Conservation (phyloP, 139 green algal species). For the Auxenochlorella protothecoides region DNA sequence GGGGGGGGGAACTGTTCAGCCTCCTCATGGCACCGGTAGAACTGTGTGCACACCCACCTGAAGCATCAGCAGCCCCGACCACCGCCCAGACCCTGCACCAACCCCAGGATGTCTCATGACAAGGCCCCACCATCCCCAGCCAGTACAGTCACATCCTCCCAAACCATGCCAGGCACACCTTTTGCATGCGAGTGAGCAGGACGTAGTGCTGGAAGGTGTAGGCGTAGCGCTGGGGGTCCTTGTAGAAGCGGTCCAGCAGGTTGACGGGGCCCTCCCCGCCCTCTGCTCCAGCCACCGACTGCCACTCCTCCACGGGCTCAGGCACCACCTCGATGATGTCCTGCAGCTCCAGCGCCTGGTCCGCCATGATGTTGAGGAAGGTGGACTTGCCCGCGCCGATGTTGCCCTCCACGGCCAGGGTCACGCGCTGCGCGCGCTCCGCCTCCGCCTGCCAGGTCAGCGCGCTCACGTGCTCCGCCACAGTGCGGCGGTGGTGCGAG, state of each 20-base stretch:
- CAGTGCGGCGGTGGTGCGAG: constrained; percentile 19
- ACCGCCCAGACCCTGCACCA: no score
- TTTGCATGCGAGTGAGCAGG: constrained; percentile 77
- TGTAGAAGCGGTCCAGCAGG: constrained; percentile 89
- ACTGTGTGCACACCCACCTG: no score
- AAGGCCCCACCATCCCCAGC: no score
- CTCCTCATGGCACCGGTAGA: no score
- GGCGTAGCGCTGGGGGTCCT: constrained; percentile 68
- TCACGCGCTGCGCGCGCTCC: constrained; percentile 41
- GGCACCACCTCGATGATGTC: constrained; percentile 70
- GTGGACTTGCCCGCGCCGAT: constrained; percentile 92
- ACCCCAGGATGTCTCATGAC: no score
- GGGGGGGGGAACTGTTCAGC: background rate
- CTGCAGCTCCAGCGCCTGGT: constrained; percentile 22
- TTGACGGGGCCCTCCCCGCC: constrained; percentile 47
- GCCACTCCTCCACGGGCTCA: constrained; percentile 91
- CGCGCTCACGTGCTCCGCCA: constrained; percentile 24
- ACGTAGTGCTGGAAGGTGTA: constrained; percentile 99
- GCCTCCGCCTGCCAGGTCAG: constrained; percentile 7
- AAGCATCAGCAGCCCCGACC: no score
- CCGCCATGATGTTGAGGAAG: constrained; percentile 63
- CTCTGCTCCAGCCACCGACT: constrained; percentile 35
- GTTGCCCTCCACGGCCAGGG: constrained; percentile 93
- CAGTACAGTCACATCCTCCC: no score
- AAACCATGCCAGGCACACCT: constrained; percentile 10